phyloP scores from a whole-genome alignment of 306 rosid genomes.

The Luffa aegyptiaca region DNA sequence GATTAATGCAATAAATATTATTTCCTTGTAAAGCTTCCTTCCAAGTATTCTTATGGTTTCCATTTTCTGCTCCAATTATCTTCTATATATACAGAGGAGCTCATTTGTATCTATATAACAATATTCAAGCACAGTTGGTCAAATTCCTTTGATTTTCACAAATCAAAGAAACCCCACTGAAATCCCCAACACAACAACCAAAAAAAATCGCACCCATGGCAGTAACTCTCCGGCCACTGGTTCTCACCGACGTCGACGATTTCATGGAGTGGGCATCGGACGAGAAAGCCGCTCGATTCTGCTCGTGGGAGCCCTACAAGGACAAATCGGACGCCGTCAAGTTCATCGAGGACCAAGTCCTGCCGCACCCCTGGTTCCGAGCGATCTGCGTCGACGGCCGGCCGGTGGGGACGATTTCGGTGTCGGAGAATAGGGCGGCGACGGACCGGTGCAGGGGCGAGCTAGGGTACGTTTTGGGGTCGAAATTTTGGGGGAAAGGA shows the following conservation, averaged over 20 bases:
- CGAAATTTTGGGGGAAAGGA: slow-evolving; percentile 64
- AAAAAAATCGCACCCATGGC: background rate
- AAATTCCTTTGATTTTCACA: background rate
- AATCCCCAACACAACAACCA: background rate
- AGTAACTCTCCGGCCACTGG: slow-evolving; percentile 32
- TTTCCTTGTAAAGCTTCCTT: too few species aligned
- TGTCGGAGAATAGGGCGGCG: slow-evolving; percentile 14
- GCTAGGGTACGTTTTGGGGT: slow-evolving; percentile 53
- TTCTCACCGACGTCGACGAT: slow-evolving; percentile 49
- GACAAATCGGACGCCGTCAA: slow-evolving; percentile 34
- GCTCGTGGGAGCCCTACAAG: slow-evolving; percentile 46
- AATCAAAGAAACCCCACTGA: background rate
- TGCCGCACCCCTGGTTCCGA: slow-evolving; percentile 39
- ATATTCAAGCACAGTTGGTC: too few species aligned
- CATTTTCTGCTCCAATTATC: too few species aligned
- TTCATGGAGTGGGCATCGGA: slow-evolving; percentile 52
- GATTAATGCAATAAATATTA: too few species aligned
- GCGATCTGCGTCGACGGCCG: slow-evolving; percentile 45
- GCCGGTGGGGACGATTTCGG: slow-evolving; percentile 46
- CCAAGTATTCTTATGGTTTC: too few species aligned
- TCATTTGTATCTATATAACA: too few species aligned
- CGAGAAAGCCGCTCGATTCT: slow-evolving; percentile 36
- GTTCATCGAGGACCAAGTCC: slow-evolving; percentile 23
- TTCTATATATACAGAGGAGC: too few species aligned
- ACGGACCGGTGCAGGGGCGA: slow-evolving; percentile 30